These are phyloP conservation scores for Leucogyrophana mollusca DNA, from an alignment of 768 basidiomycete genomes.

Conservation along the genomic window DNA sequence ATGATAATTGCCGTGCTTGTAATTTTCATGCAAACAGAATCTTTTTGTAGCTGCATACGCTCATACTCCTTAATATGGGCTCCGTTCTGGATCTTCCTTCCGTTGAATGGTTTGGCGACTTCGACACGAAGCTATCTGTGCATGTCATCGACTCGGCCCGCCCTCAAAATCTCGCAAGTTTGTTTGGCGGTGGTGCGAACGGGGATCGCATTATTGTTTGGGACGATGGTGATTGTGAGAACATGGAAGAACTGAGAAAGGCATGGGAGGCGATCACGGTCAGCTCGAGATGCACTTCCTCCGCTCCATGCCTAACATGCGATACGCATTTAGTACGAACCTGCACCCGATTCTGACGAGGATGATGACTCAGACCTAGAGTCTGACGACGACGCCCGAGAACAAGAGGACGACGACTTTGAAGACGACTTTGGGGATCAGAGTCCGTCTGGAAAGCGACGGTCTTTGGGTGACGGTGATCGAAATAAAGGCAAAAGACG, in stretches of 20 bases:
- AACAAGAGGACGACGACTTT: constrained; percentile 41
- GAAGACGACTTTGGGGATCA: constrained; percentile 37
- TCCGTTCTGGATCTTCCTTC: constrained; percentile 81
- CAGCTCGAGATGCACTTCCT: constrained; percentile 20
- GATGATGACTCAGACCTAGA: constrained; percentile 41
- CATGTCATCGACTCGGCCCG: constrained; percentile 95
- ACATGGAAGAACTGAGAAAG: constrained; percentile 66
- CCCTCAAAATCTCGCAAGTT: constrained; percentile 83
- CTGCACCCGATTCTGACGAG: constrained; percentile 68
- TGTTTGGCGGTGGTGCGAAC: constrained; percentile 71
- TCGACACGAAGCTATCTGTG: constrained; percentile 59
- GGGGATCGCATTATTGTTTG: constrained; percentile 81
- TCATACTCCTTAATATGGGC: constrained; percentile 92
- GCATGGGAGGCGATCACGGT: constrained; percentile 88
- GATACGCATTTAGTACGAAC: constrained; percentile 61
- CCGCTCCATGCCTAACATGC: not conserved
- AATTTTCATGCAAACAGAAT: too few relatives aligned
- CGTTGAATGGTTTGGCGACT: constrained; percentile 73
- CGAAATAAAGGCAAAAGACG: constrained; percentile 54
- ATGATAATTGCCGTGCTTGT: too few relatives aligned
- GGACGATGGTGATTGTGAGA: constrained; percentile 85
- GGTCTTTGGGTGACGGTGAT: constrained; percentile 39
- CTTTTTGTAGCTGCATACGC: constrained; percentile 72
- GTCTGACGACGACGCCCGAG: constrained; percentile 44
- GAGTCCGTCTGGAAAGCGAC: constrained; percentile 48